Percentiles rank a stretch among this genome's conserved stretches.
Conservation (phyloP, 768 basidiomycete species). For the Suillus subalutaceus region DNA sequence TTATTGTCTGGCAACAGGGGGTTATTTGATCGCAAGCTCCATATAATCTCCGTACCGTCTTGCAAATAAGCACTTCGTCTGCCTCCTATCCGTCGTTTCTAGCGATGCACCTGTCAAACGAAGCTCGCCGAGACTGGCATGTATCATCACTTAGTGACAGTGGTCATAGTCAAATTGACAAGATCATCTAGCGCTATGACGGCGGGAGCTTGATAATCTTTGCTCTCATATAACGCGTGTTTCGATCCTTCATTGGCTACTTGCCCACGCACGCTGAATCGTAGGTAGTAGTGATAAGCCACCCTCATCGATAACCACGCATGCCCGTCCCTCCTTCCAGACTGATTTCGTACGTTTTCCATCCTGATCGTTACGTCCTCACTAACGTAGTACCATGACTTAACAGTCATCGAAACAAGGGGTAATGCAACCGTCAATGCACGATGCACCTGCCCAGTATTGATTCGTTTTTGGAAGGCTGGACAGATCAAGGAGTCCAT, state of each 20-base stretch:
- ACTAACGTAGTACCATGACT: background rate
- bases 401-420: background rate
- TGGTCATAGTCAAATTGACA: background rate
- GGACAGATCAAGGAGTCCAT: background rate
- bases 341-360: background rate
- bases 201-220: conserved; percentile 4
- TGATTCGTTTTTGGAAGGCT: background rate
- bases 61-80: background rate
- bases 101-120: background rate
- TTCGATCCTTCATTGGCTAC: background rate
- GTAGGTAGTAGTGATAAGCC: background rate
- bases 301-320: background rate
- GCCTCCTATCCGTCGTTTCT: conserved; percentile 2
- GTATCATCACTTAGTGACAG: background rate
- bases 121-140: conserved; percentile 8
- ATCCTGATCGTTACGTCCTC: background rate
- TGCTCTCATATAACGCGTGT: background rate
- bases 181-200: conserved; percentile 1
- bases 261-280: background rate
- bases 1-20: conserved; percentile 3
- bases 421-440: background rate
- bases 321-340: background rate
- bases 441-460: background rate
- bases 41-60: background rate
- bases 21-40: background rate